A percentile compares a stretch with the other conserved stretches of the same genome.
Evolutionary conservation across 352 stramenopile species (phyloP).

Genomic region (Globisporangium camurandrum): DNA sequence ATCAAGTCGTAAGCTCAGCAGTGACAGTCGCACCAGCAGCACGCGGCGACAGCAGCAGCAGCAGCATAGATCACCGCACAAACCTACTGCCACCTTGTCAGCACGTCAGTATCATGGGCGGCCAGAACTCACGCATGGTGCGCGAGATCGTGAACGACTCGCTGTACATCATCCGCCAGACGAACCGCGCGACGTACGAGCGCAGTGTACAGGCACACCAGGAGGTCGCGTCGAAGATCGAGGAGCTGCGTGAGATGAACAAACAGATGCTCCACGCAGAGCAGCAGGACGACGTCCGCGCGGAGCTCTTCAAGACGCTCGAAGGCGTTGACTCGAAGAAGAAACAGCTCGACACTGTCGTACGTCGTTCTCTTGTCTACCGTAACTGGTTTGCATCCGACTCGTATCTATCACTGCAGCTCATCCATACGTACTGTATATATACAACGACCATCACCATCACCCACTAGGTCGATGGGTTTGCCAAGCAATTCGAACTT

Average conservation of each 20-base stretch:
- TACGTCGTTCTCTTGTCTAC: too few relatives aligned
- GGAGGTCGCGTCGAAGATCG: constrained; percentile 55
- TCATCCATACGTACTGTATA: too few relatives aligned
- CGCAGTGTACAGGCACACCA: constrained; percentile 38
- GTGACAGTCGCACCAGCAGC: background rate
- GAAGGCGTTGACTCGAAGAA: constrained; percentile 46
- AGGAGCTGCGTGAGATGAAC: constrained; percentile 47
- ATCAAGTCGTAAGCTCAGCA: background rate
- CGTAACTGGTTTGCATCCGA: too few relatives aligned
- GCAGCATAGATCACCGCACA: too few relatives aligned
- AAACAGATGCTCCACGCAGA: constrained; percentile 53
- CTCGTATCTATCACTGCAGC: too few relatives aligned
- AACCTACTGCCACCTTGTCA: too few relatives aligned
- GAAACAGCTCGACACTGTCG: constrained; percentile 56
- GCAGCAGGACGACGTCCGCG: constrained; percentile 39
- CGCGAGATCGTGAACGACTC: constrained; percentile 72
- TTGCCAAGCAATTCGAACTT: constrained; percentile 73
- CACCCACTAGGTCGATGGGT: constrained; percentile 62
- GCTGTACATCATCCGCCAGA: constrained; percentile 73
- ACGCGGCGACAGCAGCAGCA: constrained; percentile 6
- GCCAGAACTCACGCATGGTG: constrained; percentile 76
- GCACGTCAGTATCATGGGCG: too few relatives aligned
- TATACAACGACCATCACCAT: too few relatives aligned
- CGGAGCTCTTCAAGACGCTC: constrained; percentile 54
- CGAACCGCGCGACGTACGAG: constrained; percentile 61